Percentiles rank a stretch among this genome's conserved stretches.
Evolutionary conservation across 257 asterid species (phyloP).

Genomic region (Solanum bukasovii): DNA sequence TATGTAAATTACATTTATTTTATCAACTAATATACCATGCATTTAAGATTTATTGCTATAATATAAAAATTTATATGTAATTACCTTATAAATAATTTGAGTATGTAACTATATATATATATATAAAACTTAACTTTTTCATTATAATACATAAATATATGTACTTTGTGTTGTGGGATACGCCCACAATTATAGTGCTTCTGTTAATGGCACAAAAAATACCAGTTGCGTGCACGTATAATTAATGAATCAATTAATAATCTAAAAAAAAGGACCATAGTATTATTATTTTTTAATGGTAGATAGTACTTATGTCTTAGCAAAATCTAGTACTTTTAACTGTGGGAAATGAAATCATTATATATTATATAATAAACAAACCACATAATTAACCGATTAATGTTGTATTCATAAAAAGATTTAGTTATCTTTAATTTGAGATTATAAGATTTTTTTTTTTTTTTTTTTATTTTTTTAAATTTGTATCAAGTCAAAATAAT

Average conservation of each 20-base stretch:
- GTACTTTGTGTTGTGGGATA: background rate
- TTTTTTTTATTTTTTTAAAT: too few species aligned
- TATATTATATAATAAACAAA: background rate
- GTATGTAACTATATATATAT: background rate
- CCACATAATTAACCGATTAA: background rate
- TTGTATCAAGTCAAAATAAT: too few species aligned
- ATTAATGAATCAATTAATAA: background rate
- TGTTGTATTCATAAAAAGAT: background rate
- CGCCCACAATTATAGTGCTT: background rate
- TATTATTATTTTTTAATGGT: background rate
- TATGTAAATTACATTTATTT: background rate
- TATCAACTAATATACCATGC: background rate
- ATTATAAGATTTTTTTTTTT: too few species aligned
- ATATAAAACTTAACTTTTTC: background rate
- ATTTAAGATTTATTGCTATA: background rate
- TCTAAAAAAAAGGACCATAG: background rate
- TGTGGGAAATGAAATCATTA: background rate
- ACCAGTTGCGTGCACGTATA: background rate
- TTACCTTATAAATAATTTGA: background rate
- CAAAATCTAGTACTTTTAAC: background rate
- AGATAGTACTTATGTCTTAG: background rate
- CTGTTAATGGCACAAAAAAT: background rate
- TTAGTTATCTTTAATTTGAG: too few species aligned
- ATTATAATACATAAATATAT: background rate
- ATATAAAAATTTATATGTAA: background rate